These are phyloP conservation scores for Kondoa subrosea DNA, from an alignment of 768 basidiomycete species.

Conservation along the genomic window DNA sequence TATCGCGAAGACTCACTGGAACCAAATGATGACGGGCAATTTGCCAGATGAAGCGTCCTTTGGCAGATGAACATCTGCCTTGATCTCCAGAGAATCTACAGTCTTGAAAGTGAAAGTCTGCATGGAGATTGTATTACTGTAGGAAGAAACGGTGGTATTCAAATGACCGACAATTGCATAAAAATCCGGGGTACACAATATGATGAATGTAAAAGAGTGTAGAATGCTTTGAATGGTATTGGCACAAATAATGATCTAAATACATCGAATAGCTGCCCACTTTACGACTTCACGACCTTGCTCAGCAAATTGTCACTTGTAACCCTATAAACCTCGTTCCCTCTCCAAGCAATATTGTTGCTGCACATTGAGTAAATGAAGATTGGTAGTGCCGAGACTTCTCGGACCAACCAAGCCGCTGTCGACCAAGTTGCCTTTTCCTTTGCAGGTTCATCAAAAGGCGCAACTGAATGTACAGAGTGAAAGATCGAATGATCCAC, in stretches of 20 bases:
- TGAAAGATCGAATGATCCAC: conserved; percentile 69
- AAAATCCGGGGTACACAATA: background rate
- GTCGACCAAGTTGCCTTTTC: conserved; percentile 35
- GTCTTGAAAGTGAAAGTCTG: background rate
- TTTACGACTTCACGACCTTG: conserved; percentile 9
- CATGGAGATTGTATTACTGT: background rate
- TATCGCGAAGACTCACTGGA: background rate
- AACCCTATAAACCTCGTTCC: conserved; percentile 50
- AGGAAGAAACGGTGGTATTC: background rate
- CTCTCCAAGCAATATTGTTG: conserved; percentile 66
- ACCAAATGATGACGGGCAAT: background rate
- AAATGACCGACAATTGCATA: no score
- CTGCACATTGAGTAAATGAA: conserved; percentile 69
- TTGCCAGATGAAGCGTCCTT: background rate
- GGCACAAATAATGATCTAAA: background rate
- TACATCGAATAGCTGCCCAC: background rate
- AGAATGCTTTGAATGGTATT: background rate
- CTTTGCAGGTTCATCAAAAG: conserved; percentile 24
- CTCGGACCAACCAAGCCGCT: conserved; percentile 74
- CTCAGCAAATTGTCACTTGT: conserved; percentile 54
- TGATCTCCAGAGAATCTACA: background rate
- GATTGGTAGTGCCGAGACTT: conserved; percentile 71
- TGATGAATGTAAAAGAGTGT: background rate
- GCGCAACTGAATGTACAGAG: conserved; percentile 41
- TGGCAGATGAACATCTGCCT: background rate